Base-by-base conservation (phyloP, 441 rosid species). In the Populus tomentosa region DNA sequence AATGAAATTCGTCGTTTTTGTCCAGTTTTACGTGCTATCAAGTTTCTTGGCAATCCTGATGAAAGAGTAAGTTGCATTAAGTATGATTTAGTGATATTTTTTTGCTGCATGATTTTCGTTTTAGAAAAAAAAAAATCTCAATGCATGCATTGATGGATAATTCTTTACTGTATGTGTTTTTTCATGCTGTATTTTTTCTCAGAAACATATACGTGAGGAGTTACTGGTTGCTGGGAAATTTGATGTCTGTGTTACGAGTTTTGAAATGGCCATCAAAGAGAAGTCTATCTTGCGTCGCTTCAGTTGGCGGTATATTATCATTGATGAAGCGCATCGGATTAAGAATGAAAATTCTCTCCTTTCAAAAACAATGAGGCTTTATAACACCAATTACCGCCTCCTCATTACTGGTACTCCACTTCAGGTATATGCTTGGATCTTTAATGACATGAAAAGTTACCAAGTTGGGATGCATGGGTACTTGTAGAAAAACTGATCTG, bases 261-360 rank as follows among this genome's bases (percentile, higher is more conserved):
- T 97, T 89, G 99, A 97, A 86, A 97, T 97, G 99, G 99, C 98
- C 78, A 97, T 97, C 77, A 97, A 97, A 84, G 99, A 97, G 89
- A 97, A 97, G 86, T 59, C 92, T 83, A 81, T 92, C 30, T 80
- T 97, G 83, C 98, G 97, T 62, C 97, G 98, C 38, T 97, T 97
- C 82, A 97, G 98, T 84, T 97, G 99, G 98, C 97, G 99, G n/a
- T 97, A 92, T 84, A 92, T 97, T 72, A 91, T 97, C 76, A 97
- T 97, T 68, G 99, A 97, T 81, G 98, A 97, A 85, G 99, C 99
- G 23, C 99, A 97, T 87, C 88, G 99, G 75, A 97, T 94, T 78
- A 94, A 97, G 86, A 97, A 97, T 59, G 99, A 97, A 77, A 97
- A 97, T 78, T 97, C 98, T 68, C 91, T 97, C 36, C 99, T 97